Evolutionary conservation across 805 yeast genomes (phyloP), one percentile per base, ranked within the genome.

Genomic region (Candida rishiriensis): DNA sequence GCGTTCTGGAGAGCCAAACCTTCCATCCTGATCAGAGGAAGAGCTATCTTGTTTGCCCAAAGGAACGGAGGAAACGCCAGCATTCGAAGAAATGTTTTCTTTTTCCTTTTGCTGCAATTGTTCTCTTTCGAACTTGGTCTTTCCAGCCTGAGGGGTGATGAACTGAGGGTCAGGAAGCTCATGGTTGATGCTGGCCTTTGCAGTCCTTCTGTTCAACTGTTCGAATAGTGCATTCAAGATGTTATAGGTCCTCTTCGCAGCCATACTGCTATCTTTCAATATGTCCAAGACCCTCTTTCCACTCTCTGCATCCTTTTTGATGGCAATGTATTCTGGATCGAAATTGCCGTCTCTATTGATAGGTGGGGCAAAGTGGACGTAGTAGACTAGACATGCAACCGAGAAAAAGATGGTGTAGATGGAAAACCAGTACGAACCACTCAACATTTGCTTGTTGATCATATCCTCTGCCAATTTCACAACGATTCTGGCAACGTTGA

Each of bases 371-470:
- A 64, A 66, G 61, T 86, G 91, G 44, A 79, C 84, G 59, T 88
- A 88, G 56, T 83, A 87, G 14, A 87, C 85, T 54, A 88, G 70
- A 57, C 95, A 85, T 1, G 96, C 95, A 47, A 88, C 88, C 2
- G 95, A 82, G 65, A 87, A 88, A 61, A 88, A 89, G 5, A 89
- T 83, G 0, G 96, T 87, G 61, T 89, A 89, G 57, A 86, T 85
- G 7, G 93, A 81, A 59, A 88, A 89, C 96, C 96, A 88, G 59
- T 89, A 90, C 2, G 93, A 85, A 1, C 96, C 96, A 51, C 82
- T 78, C 34, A 89, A 68, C 62, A 87, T 71, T 46, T 82, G 73
- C 49, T 81, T 78, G 51, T 78, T 75, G 49, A 85, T 81, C 88
- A 89, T 79, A 56, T 84, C 88, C 53, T 85, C 80, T 0, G 96